Evolutionary conservation across 495 filamentous ascomycete genomes (phyloP).

Genomic region (Neurospora sp.): DNA sequence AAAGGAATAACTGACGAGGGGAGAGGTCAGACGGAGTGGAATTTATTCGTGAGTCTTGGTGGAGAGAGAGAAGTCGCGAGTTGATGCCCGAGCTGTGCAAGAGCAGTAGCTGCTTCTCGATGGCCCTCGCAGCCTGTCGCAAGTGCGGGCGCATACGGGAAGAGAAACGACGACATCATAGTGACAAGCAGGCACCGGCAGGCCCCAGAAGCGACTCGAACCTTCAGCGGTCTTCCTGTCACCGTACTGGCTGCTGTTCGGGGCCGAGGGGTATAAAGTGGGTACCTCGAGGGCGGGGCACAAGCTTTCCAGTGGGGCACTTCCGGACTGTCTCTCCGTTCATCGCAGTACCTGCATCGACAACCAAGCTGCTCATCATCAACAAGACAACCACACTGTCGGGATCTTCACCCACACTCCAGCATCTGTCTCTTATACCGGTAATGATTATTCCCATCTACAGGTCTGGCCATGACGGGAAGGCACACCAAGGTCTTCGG

Average conservation of each 20-base stretch:
- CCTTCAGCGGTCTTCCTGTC: constrained; percentile 3
- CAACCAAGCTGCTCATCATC: not conserved
- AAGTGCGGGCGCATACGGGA: not conserved
- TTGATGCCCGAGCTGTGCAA: constrained; percentile 8
- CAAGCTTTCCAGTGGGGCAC: not conserved
- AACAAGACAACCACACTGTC: not conserved
- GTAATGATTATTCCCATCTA: not conserved
- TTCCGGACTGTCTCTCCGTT: not conserved
- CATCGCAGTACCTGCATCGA: not conserved
- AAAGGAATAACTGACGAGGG: not conserved
- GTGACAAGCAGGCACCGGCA: not conserved
- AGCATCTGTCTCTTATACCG: not conserved
- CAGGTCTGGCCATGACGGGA: not conserved
- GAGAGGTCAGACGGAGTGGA: not conserved
- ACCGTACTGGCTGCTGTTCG: not conserved
- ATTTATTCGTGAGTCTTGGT: constrained; percentile 13
- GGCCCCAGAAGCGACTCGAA: constrained; percentile 17
- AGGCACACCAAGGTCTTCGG: not conserved
- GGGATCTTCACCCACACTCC: not conserved
- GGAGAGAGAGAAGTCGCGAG: not conserved
- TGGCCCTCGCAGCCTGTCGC: constrained; percentile 1
- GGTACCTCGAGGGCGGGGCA: not conserved
- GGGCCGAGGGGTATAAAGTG: not conserved
- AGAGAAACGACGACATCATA: constrained; percentile 5
- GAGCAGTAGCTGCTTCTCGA: constrained; percentile 1